Evolutionary conservation across 2,329 filamentous ascomycete genomes (phyloP), one percentile per base, ranked within the genome.

Genomic region (Waltergamsia citrina): DNA sequence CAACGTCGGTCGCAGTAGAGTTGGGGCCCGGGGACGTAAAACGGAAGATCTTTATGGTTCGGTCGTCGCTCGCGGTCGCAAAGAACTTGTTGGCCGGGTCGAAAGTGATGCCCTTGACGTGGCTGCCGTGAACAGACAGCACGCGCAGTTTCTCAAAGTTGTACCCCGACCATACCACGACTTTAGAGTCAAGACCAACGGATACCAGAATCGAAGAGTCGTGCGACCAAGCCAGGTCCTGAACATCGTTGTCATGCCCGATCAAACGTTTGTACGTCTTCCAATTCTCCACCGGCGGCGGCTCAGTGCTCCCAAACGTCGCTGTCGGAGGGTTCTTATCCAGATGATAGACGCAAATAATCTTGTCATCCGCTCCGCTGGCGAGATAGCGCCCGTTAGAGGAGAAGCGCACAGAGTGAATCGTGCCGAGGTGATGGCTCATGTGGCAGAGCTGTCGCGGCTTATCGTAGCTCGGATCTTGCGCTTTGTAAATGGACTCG

Each of bases 1-100:
- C 78, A 63, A 94, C 92, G 54, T 98, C 92, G 53, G 96, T 86
- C 35, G 90, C 79, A 2, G 85, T 94, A 23, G 92, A 85, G 54
- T 94, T 95, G 8, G 92, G 85, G 2, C 81, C 74, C 0, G 92
- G 88, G 2, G 90, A 83, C 3, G 85, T 94, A 56, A 95, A 98
- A 38, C 88, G 79, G 59, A 94, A 96, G 48, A 98, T 85, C 56
- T 94, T 94, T 59, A 98, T 94, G 3, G 87, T 90, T 39, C 92
- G 79, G 57, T 98, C 92, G 56, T 98, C 92, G 60, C 87, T 94
- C 3, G 93, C 88, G 1, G 93, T 98, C 12, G 93, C 92, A 59
- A 98, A 98, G 66, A 94, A 98, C 55, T 96, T 98, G 65, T 96
- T 96, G 27, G 92, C 92, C 1, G 92, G 92, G 53, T 98, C 92